Evolutionary conservation across 78 protist species (phyloP).

Genomic region (Monocercomonoides exilis): DNA sequence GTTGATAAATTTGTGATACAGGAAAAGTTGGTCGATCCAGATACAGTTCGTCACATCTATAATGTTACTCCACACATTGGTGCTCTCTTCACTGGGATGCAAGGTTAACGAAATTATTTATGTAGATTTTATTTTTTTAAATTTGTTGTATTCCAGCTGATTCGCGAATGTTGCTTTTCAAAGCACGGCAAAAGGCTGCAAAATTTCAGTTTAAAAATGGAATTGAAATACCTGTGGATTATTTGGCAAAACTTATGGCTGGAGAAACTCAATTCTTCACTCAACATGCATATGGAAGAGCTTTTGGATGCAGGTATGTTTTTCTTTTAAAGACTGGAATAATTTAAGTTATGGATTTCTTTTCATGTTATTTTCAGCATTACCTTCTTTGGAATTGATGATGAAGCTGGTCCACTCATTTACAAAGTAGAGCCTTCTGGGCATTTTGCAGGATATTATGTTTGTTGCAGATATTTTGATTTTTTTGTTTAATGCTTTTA

Average conservation of each 20-base stretch:
- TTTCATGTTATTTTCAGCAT: not conserved
- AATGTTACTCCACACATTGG: not conserved
- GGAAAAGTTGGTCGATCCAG: not conserved
- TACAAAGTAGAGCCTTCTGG: not conserved
- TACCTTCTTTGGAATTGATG: not conserved
- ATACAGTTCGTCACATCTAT: not conserved
- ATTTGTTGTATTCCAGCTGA: not conserved
- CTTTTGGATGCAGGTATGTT: not conserved
- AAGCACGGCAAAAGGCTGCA: not conserved
- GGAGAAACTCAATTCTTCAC: slow-evolving; percentile 3
- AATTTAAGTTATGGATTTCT: too few species aligned
- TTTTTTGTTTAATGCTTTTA: too few species aligned
- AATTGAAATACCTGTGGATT: not conserved
- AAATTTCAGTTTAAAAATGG: not conserved
- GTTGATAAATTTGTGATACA: too few species aligned
- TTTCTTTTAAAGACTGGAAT: not conserved
- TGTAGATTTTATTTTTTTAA: not conserved
- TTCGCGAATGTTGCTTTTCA: not conserved
- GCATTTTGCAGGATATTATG: not conserved
- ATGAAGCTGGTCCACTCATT: not conserved
- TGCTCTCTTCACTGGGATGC: not conserved
- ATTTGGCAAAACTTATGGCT: not conserved
- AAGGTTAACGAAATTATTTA: not conserved
- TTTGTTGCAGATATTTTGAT: not conserved
- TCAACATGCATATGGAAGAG: not conserved